Base-by-base conservation (phyloP, 768 basidiomycete species). In the Lentinus brumalis region DNA sequence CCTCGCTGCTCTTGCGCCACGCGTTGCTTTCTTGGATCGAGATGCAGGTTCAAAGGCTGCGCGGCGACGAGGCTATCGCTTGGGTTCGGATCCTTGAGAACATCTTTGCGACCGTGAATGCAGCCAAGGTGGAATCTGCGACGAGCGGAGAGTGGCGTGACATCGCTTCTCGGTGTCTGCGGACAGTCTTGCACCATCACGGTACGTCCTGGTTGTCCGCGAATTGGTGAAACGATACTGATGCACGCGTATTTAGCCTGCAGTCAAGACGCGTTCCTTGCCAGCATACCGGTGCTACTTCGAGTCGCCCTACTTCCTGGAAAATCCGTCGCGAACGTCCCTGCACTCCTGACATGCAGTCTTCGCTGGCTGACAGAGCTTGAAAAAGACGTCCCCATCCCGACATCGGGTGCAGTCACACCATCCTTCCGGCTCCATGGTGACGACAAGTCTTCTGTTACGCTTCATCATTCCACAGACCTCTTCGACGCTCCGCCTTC, bases 11-110 rank as follows among this genome's bases (percentile, higher is more conserved):
- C 11, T 77, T 92, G 52, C 87, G 87, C 65, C 86, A 88, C 0
- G 82, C 84, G 1, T 77, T 96, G 8, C 75, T 96, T 3, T 74
- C 86, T 0, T 98, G 95, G 95, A 85, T 96, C 29, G 87, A 91
- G 69, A 85, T 90, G 75, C 90, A 92, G 66, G 68, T 91, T 9
- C 73, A 73, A 56, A 63, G 56, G 10, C 30, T 69, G 50, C 60
- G 46, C 4, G 60, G 65, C n/a, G 74, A 71, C 0, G 83, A 86
- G 61, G 74, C 75, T 9, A 67, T 87, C 12, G 83, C 82, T 5
- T 92, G 89, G 88, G 74, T 83, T 31, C 85, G 81, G 53, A 83
- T 89, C 46, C 65, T 90, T 2, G 86, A 87, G 60, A 91, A 90
- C 63, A 76, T 91, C 49, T 62, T 87, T 39, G 71, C 81, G 26